phyloP scores from a whole-genome alignment of 2,329 filamentous ascomycete genomes.

The Xylaria sp. region DNA sequence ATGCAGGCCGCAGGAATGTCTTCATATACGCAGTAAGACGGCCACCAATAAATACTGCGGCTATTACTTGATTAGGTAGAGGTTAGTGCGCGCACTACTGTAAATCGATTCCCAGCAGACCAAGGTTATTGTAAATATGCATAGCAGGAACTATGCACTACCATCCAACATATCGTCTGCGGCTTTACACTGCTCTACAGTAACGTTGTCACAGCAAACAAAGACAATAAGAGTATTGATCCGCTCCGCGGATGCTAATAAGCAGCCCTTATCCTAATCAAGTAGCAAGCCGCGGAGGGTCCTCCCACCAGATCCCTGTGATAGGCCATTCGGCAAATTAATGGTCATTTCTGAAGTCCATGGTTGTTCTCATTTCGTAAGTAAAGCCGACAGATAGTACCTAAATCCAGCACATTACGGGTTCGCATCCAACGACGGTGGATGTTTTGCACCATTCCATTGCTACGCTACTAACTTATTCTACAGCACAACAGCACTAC shows the following conservation, averaged over 20 bases:
- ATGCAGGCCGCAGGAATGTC: conserved; percentile 2
- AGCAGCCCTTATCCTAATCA: conserved; percentile 17
- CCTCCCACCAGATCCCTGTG: conserved; percentile 38
- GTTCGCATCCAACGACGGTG: conserved; percentile 6
- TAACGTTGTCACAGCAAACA: conserved; percentile 20
- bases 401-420: conserved; percentile 12
- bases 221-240: conserved; percentile 16
- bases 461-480: neutral
- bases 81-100: neutral
- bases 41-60: conserved; percentile 15
- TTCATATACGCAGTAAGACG: neutral
- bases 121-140: neutral
- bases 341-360: conserved; percentile 44
- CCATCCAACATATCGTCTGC: too few relatives aligned
- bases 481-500: too few relatives aligned
- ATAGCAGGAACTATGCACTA: neutral
- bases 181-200: neutral
- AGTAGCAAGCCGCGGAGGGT: conserved; percentile 9
- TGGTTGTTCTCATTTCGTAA: conserved; percentile 31
- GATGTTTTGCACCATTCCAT: conserved; percentile 18
- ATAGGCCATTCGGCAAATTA: conserved; percentile 42
- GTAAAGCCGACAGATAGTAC: conserved; percentile 19
- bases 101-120: neutral
- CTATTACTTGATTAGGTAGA: conserved; percentile 5
- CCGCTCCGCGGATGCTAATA: neutral